Evolutionary conservation across 805 yeast genomes (phyloP).

Genomic region (Candida ortonii): DNA sequence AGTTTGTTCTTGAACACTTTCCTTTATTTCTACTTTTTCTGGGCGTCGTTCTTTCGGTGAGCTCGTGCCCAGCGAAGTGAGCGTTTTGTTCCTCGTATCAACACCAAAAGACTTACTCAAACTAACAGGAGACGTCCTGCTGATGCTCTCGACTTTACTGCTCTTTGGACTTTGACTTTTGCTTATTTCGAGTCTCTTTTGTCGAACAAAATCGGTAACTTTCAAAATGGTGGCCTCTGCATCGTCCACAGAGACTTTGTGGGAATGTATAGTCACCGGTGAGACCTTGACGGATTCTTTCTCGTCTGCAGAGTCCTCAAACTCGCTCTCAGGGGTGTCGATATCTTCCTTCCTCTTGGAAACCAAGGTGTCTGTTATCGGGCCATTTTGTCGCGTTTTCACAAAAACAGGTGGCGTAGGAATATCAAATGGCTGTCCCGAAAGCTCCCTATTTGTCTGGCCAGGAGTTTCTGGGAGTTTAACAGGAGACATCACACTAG

Average conservation of each 20-base stretch:
- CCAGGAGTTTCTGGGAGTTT: constrained; percentile 10
- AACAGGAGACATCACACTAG: constrained; percentile 22
- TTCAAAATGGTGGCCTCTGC: constrained; percentile 26
- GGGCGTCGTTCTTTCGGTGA: no score
- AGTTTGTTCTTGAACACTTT: no score
- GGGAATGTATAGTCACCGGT: not conserved
- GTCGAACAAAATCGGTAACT: constrained; percentile 24
- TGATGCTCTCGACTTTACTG: not conserved
- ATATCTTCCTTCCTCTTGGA: no score
- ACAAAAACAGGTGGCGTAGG: no score
- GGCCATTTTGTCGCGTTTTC: no score
- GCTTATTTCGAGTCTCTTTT: constrained; percentile 11
- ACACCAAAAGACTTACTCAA: no score
- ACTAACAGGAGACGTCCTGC: no score
- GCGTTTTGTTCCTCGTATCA: no score
- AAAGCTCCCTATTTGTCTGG: not conserved
- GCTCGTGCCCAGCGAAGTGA: no score
- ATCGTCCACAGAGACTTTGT: constrained; percentile 11
- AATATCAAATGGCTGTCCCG: not conserved
- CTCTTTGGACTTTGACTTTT: constrained; percentile 1
- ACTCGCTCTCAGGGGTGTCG: constrained; percentile 16
- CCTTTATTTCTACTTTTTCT: no score
- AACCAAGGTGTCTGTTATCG: no score
- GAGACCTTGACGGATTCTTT: constrained; percentile 1
- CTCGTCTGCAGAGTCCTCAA: constrained; percentile 23